Percentiles rank a stretch among this genome's conserved stretches.
phyloP scores from a whole-genome alignment of 257 asterid species.

The Solanum chiquidenum region DNA sequence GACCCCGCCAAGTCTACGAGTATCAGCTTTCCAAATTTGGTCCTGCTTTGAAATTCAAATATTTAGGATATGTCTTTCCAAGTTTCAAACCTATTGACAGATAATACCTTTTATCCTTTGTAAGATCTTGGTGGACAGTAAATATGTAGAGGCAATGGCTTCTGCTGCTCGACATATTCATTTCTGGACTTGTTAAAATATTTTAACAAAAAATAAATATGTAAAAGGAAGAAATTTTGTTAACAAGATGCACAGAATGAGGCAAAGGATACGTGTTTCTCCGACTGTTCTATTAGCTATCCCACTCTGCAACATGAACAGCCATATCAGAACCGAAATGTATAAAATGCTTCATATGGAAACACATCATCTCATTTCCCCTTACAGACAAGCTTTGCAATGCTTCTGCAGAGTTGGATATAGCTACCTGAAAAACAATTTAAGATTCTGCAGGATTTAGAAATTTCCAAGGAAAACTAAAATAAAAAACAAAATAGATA shows the following conservation, averaged over 20 bases:
- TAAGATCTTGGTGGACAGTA: conserved; percentile 42
- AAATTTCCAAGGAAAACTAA: not conserved
- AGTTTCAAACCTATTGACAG: not conserved
- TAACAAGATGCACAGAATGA: not conserved
- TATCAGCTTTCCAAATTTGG: conserved; percentile 46
- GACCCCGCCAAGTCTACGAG: conserved; percentile 93
- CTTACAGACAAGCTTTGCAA: conserved; percentile 58
- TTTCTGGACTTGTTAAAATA: conserved; percentile 42
- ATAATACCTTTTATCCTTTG: conserved; percentile 44
- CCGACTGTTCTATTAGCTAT: conserved; percentile 85
- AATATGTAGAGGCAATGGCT: conserved; percentile 71
- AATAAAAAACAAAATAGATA: not conserved
- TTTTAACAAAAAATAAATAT: not conserved
- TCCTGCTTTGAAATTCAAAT: conserved; percentile 24
- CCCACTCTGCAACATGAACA: conserved; percentile 43
- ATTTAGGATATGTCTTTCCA: not conserved
- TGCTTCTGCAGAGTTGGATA: conserved; percentile 53
- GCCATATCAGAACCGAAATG: conserved; percentile 2
- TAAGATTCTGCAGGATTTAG: not conserved
- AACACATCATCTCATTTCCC: not conserved
- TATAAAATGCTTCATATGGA: not conserved
- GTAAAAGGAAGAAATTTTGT: not conserved
- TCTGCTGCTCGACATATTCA: conserved; percentile 84
- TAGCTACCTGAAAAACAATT: conserved; percentile 34
- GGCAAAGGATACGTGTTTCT: conserved; percentile 68